A percentile compares a stretch with the other conserved stretches of the same genome.
phyloP scores from a whole-genome alignment of 2,329 filamentous ascomycete species.

The Graphilbum ipis-grandicollis region DNA sequence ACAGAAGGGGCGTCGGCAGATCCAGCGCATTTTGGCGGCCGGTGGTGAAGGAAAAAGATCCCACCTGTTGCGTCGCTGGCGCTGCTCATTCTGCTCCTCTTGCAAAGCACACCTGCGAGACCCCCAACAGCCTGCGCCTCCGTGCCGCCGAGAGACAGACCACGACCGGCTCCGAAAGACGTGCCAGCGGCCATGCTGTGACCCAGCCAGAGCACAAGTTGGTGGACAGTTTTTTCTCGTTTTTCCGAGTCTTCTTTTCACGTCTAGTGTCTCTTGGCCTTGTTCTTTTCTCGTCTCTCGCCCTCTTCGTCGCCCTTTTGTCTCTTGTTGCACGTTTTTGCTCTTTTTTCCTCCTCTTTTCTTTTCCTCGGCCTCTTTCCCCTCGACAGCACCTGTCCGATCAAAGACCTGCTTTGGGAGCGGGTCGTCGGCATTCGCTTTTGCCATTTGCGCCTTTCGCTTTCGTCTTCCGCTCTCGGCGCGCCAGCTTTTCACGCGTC shows the following conservation, averaged over 20 bases:
- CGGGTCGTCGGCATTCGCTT: too few relatives aligned
- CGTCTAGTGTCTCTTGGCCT: background rate
- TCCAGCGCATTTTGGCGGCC: conserved; percentile 2
- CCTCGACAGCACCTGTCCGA: too few relatives aligned
- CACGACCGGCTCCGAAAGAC: background rate
- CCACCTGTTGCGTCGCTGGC: conserved; percentile 1
- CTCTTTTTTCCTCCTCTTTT: background rate
- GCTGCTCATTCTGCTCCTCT: background rate
- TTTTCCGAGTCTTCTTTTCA: background rate
- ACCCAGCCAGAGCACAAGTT: background rate
- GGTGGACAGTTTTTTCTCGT: background rate
- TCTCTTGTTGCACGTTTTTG: background rate
- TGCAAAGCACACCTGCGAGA: background rate
- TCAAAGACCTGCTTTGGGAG: too few relatives aligned
- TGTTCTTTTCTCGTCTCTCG: too few relatives aligned
- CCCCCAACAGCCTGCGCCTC: background rate
- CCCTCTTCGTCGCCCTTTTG: too few relatives aligned
- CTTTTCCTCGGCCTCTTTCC: background rate
- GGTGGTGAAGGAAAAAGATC: conserved; percentile 1
- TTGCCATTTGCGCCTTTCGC: too few relatives aligned
- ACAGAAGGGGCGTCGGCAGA: conserved; percentile 1
- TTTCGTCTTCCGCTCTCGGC: conserved; percentile 6
- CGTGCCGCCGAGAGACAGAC: background rate
- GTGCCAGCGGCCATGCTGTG: conserved; percentile 2
- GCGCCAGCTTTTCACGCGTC: conserved; percentile 6